Evolutionary conservation across 2,329 filamentous ascomycete genomes (phyloP), one percentile per base, ranked within the genome.

Genomic region (Diaporthe citrichinensis): DNA sequence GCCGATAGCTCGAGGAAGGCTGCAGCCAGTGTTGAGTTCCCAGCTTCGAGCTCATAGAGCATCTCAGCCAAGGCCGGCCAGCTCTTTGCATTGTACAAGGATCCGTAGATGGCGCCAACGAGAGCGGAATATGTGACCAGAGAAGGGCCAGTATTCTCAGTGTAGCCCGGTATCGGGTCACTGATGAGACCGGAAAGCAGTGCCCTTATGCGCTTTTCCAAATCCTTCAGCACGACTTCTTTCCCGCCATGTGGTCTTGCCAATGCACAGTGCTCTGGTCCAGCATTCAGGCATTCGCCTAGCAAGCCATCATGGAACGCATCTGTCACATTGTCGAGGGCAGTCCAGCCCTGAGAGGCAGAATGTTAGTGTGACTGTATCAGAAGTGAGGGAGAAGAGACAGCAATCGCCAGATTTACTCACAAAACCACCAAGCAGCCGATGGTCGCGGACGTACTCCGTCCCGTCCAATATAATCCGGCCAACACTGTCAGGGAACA

Each of bases 261-360:
- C 1, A 89, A 80, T 0, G 85, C 85, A 67, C 88, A 89, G 75
- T 87, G 78, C 4, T 86, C 79, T 1, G 86, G 85, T 0, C 88
- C 87, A 9, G 88, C 87, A 4, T 85, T 84, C 68, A 89, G 58
- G 59, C 88, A 90, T 76, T 88, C 87, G 31, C 87, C 87, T 3
- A 89, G 80, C 69, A 90, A 88, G 20, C 88, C 88, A 73, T 89
- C 87, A 34, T 81, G 83, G 85, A 86, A 89, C 1, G 86, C 86
- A 76, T 89, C 80, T 0, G 87, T 89, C 9, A 82, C 85, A 76
- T 89, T 89, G 74, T 88, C 87, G 6, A 89, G 82, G 4, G 87
- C 84, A 0, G 85, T 85, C 83, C 83, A 87, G 6, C 86, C 87
- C 73, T 75, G 34, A n/a, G 20, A 36, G 9, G 15, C 14, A 72